These are phyloP conservation scores for Fusarium marasasianum DNA, from an alignment of 2,329 filamentous ascomycete species.

Conservation along the genomic window DNA sequence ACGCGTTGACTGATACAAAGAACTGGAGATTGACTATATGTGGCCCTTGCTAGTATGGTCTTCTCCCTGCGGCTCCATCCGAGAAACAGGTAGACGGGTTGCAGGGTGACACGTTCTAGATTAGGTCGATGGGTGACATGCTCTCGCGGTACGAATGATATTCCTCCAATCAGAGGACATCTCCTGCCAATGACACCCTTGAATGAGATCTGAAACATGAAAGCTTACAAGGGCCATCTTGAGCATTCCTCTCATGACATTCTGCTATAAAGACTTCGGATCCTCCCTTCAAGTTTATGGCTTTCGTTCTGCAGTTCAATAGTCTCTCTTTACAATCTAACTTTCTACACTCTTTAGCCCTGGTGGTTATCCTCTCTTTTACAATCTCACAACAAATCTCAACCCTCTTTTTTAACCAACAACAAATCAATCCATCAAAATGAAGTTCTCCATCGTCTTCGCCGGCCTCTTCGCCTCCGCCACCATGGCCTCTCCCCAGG, in stretches of 20 bases:
- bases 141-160: neutral
- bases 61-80: neutral
- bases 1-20: neutral
- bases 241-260: neutral
- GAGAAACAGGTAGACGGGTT: neutral
- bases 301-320: neutral
- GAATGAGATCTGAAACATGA: slow-evolving; percentile 23
- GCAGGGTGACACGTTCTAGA: neutral
- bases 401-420: neutral
- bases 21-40: too few relatives aligned
- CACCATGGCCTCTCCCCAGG: slow-evolving; percentile 35
- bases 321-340: slow-evolving; percentile 21
- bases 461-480: slow-evolving; percentile 36
- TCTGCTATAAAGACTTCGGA: slow-evolving; percentile 7
- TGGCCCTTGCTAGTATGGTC: neutral
- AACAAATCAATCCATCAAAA: slow-evolving; percentile 15
- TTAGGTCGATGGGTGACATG: neutral
- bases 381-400: neutral
- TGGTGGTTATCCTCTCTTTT: slow-evolving; percentile 40
- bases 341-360: slow-evolving; percentile 33
- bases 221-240: neutral
- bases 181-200: neutral
- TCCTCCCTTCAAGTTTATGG: neutral
- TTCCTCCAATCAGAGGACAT: slow-evolving; percentile 16
- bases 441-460: slow-evolving; percentile 40